Conservation (phyloP, 2,329 filamentous ascomycete genomes). For the Cladosporium halotolerans region DNA sequence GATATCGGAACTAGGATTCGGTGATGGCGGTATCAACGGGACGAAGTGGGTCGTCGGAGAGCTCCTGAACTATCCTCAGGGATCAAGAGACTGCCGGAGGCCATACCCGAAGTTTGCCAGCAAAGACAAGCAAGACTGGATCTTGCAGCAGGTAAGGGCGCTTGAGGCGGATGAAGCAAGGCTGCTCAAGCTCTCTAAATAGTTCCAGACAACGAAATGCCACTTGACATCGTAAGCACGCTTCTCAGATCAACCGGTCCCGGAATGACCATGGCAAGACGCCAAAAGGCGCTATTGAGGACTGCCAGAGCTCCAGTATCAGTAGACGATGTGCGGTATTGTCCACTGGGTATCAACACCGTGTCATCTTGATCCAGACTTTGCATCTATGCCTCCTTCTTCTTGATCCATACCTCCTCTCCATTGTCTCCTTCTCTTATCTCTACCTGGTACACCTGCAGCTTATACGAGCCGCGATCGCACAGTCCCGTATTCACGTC, state of each 20-base stretch:
- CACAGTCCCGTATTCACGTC: conserved; percentile 58
- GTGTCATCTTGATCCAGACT: too few species aligned
- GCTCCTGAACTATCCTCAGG: conserved; percentile 46
- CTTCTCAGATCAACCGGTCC: too few species aligned
- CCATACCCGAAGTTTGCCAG: conserved; percentile 49
- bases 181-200: conserved; percentile 16
- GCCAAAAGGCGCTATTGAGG: too few species aligned
- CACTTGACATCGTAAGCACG: too few species aligned
- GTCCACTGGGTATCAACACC: not conserved
- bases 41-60: conserved; percentile 56
- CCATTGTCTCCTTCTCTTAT: conserved; percentile 27
- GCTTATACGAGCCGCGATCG: conserved; percentile 56
- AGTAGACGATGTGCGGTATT: too few species aligned
- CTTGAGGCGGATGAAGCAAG: conserved; percentile 28
- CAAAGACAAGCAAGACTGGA: conserved; percentile 42
- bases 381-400: conserved; percentile 21
- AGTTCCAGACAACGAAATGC: too few species aligned
- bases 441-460: conserved; percentile 60
- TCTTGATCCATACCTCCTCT: conserved; percentile 29
- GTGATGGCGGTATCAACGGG: conserved; percentile 54
- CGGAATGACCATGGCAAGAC: too few species aligned
- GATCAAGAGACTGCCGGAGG: conserved; percentile 47
- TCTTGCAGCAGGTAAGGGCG: conserved; percentile 31
- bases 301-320: too few species aligned
- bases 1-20: conserved; percentile 51